A percentile compares a stretch with the other conserved stretches of the same genome.
These are phyloP conservation scores for Ganoderma sinense DNA, from an alignment of 1,284 basidiomycete genomes.

Conservation along the genomic window DNA sequence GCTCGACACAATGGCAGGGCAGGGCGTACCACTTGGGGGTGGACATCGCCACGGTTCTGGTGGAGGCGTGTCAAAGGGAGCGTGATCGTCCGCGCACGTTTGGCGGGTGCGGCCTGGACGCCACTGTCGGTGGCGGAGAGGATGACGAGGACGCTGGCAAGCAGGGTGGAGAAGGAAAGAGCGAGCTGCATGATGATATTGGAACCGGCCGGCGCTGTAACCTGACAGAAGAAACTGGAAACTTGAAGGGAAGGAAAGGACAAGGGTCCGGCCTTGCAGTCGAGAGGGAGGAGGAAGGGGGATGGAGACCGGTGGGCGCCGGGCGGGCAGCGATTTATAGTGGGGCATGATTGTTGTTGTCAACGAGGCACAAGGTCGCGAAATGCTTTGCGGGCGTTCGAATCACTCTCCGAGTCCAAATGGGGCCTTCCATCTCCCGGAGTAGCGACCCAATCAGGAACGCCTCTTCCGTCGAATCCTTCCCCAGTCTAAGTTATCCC, in stretches of 20 bases:
- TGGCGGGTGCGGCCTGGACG: constrained; percentile 51
- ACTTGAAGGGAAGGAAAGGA: constrained; percentile 30
- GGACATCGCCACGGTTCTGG: constrained; percentile 51
- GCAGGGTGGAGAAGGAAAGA: constrained; percentile 58
- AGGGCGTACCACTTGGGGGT: constrained; percentile 70
- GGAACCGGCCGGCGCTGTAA: constrained; percentile 37
- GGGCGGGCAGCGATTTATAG: constrained; percentile 21
- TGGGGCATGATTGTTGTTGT: constrained; percentile 15
- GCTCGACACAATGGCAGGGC: neutral
- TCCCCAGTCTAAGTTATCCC: too few relatives aligned
- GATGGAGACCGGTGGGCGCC: constrained; percentile 4
- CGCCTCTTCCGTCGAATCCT: neutral
- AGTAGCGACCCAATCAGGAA: neutral
- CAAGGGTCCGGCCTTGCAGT: constrained; percentile 41
- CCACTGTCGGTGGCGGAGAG: constrained; percentile 44
- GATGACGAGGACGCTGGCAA: constrained; percentile 58
- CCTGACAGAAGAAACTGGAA: constrained; percentile 37
- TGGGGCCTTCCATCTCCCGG: neutral
- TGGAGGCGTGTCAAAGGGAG: constrained; percentile 62
- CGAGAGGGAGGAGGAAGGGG: constrained; percentile 28
- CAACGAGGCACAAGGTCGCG: constrained; percentile 25
- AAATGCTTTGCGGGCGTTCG: constrained; percentile 9
- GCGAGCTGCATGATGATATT: constrained; percentile 58
- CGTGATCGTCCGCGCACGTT: constrained; percentile 51
- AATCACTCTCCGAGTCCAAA: constrained; percentile 5